Base-by-base conservation (phyloP, 106 monocot genomes). In the Agapanthus africanus region DNA sequence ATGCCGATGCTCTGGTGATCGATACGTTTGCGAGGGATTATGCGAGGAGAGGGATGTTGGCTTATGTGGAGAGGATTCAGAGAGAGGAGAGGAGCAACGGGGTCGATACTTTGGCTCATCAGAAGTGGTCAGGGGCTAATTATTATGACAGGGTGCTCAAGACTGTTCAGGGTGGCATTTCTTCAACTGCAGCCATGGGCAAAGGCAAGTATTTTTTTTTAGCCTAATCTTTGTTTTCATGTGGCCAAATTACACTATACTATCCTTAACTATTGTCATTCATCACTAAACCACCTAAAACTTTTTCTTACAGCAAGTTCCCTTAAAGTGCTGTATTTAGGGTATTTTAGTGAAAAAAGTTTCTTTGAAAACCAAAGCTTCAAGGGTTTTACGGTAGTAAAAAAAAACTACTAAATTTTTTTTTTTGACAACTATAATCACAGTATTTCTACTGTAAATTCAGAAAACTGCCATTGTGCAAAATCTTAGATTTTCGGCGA, bases 121-220 rank as follows among this genome's bases (percentile, higher is more conserved):
- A 95, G 83, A 91, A 91, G 76, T 95, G 95, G 95, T 87, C 94
- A 7, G 94, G 94, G 4, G 94, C 91, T 0, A 95, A 91, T 44
- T 95, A 88, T 70, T 88, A 95, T 36, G 95, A 95, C 34, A 68
- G 76, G 73, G 79, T 85, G 37, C 83, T 91, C 27, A 95, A 78
- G 88, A 91, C 95, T n/a, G 91, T 95, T 27, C 95, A 95, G 76
- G 95, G 95, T 25, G 95, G 95, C 25, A 91, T 95, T 64, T 85
- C 91, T 37, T 95, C 95, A 32, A 95, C 95, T 26, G 91, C 94
- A 6, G 95, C 91, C 77, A 95, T 95, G 95, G 95, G 85, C 71
- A 91, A 88, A 91, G 95, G 95, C 65, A 73, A 74, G 74, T 52
- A 64, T 47, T 73, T 0, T 21, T 63, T 7, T 14, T 9, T 15